These are phyloP conservation scores for Spergularia marina DNA, from an alignment of 148 eudicot genomes.

Conservation along the genomic window DNA sequence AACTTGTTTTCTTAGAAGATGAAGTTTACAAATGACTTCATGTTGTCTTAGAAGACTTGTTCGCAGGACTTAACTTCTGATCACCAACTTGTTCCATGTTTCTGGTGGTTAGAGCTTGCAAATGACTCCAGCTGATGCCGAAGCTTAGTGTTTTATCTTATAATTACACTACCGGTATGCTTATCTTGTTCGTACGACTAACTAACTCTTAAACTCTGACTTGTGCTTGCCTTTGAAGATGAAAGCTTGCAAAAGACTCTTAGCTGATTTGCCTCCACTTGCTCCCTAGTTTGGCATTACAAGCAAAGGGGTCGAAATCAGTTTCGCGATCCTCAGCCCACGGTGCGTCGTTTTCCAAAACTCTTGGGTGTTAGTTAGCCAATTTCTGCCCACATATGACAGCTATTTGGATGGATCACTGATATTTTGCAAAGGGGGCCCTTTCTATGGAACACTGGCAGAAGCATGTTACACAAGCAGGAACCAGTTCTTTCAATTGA, in stretches of 20 bases:
- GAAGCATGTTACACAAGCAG: not conserved
- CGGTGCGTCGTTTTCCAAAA: slow-evolving; percentile 7
- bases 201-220: not conserved
- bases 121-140: not conserved
- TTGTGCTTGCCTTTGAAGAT: slow-evolving; percentile 8
- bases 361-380: not conserved
- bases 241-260: slow-evolving; percentile 1
- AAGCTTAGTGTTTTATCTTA: not conserved
- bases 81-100: not conserved
- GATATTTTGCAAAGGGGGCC: slow-evolving; percentile 8
- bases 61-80: no score
- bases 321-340: not conserved
- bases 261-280: not conserved
- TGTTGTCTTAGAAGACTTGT: not conserved
- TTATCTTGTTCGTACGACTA: not conserved
- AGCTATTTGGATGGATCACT: slow-evolving; percentile 6
- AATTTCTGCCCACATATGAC: slow-evolving; percentile 16
- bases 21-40: not conserved
- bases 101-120: not conserved
- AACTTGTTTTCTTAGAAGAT: not conserved
- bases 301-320: slow-evolving; percentile 10
- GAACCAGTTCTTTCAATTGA: not conserved
- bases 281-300: slow-evolving; percentile 19
- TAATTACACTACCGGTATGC: not conserved
- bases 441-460: not conserved